Base-by-base conservation (phyloP, 768 basidiomycete genomes). In the Gymnopilus dilepis region DNA sequence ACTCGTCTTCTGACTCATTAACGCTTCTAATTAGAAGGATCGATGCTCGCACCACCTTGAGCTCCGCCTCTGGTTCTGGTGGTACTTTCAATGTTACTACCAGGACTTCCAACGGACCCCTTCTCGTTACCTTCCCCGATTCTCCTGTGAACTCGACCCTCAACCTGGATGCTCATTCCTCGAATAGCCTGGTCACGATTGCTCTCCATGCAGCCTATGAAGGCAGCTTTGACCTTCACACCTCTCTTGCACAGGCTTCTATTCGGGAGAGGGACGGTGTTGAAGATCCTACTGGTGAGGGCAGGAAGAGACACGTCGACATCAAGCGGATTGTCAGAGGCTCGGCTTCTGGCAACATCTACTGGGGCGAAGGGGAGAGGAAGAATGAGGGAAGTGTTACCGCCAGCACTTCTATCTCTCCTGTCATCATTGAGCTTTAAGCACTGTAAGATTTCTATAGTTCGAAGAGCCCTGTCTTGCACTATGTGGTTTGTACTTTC, bases 121-220 rank as follows among this genome's bases (percentile, higher is more conserved):
- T 80, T 26, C 22, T 54, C 2, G 51, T 81, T 40, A 56, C 61
- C 11, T 70, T 81, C 60, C 65, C 70, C 4, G 59, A 69, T 15
- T 71, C 76, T 17, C 78, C 82, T 1, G 63, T 76, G n/a, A 70
- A 75, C 47, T 78, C 80, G 3, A 65, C 62, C 5, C 72, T 81
- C 43, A 61, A 67, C 58, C 47, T 78, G 31, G 26, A 47, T 9
- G 76, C 70, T 1, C 63, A 59, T 2, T 78, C 80, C 24, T 61
- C 71, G 22, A 81, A 82, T 59, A 63, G 73, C 13, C 73, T 67
- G 17, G 79, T 76, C 2, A 40, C 33, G 4, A 66, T 82, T 37
- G 43, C 54, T 4, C 66, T 82, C 13, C 69, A 75, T 50, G 65
- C 72, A 15, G 67, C 78, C 9, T 82, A 72, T 64, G 80, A 82